Percentiles rank a stretch among this genome's conserved stretches.
Conservation (phyloP, 2,329 filamentous ascomycete species). For the Pyricularia grisea region DNA sequence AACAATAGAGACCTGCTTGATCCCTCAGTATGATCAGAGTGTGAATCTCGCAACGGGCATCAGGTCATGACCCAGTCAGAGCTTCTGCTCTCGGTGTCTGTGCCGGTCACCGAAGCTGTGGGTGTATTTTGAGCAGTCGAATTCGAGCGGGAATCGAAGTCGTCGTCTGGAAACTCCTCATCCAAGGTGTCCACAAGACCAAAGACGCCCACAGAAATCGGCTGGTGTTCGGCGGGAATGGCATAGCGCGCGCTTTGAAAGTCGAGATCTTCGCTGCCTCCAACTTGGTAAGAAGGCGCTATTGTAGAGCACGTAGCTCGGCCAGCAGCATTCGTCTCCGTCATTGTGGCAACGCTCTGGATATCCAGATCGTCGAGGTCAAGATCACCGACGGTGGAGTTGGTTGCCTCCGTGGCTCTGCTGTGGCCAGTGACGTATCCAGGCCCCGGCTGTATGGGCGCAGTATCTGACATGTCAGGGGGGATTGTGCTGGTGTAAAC, state of each 20-base stretch:
- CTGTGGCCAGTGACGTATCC: constrained; percentile 35
- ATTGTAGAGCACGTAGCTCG: constrained; percentile 29
- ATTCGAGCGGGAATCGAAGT: not conserved
- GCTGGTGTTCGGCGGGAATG: constrained; percentile 21
- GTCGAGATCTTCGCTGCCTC: constrained; percentile 18
- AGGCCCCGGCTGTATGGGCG: constrained; percentile 36
- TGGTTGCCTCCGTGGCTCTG: constrained; percentile 14
- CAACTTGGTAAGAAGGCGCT: constrained; percentile 11
- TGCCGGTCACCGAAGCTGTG: constrained; percentile 6
- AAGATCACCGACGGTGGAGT: constrained; percentile 23
- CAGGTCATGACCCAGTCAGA: constrained; percentile 3
- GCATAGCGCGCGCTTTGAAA: constrained; percentile 21
- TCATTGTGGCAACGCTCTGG: constrained; percentile 17
- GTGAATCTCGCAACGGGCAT: not conserved
- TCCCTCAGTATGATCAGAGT: not conserved
- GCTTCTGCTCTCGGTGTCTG: constrained; percentile 9
- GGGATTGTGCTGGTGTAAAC: constrained; percentile 24
- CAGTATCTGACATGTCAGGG: constrained; percentile 32
- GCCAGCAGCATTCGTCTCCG: constrained; percentile 24
- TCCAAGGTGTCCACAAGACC: constrained; percentile 5
- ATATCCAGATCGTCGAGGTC: constrained; percentile 24
- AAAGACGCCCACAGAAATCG: constrained; percentile 12
- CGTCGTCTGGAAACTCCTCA: not conserved
- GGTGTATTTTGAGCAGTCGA: not conserved
- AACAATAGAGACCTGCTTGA: too few species aligned